A percentile compares a stretch with the other conserved stretches of the same genome.
Evolutionary conservation across 1,284 basidiomycete genomes (phyloP).

Genomic region (Ceratobasidium sp.): DNA sequence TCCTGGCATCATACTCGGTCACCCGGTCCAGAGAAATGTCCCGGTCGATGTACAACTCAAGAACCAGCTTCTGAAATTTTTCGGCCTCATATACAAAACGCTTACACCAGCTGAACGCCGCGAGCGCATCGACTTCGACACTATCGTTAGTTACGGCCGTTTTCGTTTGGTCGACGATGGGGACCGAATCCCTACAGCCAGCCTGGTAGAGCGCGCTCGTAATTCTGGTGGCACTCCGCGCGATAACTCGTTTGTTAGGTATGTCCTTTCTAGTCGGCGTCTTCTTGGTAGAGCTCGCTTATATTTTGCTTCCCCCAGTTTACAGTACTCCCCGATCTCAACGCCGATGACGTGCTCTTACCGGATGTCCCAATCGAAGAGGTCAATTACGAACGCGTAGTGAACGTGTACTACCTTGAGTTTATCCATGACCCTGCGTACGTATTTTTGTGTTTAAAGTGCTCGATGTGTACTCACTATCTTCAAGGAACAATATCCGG

Average conservation of each 20-base stretch:
- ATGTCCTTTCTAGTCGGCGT: too few relatives aligned
- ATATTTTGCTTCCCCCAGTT: too few relatives aligned
- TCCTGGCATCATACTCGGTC: not conserved
- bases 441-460: not conserved
- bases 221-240: not conserved
- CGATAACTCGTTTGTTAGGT: slow-evolving; percentile 22
- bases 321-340: too few relatives aligned
- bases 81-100: slow-evolving; percentile 7
- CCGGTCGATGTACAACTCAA: not conserved
- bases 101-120: not conserved
- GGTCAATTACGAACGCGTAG: not conserved
- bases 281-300: too few relatives aligned
- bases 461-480: too few relatives aligned
- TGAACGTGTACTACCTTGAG: slow-evolving; percentile 7
- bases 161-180: slow-evolving; percentile 2
- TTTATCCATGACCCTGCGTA: not conserved
- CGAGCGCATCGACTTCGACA: not conserved
- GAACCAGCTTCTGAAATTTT: slow-evolving; percentile 15
- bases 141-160: slow-evolving; percentile 8
- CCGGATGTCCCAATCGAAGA: not conserved
- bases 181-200: slow-evolving; percentile 3
- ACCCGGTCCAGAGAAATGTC: not conserved
- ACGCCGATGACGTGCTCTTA: too few relatives aligned
- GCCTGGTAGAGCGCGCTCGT: not conserved
- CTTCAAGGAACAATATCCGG: not conserved